Base-by-base conservation (phyloP, 1,284 basidiomycete species). In the Cryptococcus neoformans region DNA sequence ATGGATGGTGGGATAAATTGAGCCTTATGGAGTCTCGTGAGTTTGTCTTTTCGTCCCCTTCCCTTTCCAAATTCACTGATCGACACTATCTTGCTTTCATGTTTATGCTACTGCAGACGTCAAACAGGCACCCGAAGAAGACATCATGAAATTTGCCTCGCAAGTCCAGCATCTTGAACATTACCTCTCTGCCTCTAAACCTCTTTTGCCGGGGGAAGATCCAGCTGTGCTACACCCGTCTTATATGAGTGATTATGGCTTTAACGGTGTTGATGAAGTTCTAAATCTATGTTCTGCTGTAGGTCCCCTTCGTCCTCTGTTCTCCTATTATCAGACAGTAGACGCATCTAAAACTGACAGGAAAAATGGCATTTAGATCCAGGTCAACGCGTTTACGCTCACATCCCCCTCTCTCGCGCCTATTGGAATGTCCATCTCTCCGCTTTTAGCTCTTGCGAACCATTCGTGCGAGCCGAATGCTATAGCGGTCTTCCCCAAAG, bases 381-480 rank as follows among this genome's bases (percentile, higher is more conserved):
- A 84, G 7, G 88, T 89, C 4, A 98, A 97, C 72, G 87, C 92
- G 0, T 90, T 96, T 71, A 88, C 92, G 0, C 80, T 95, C 10
- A 86, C 90, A 0, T 84, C 87, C 0, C 85, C 88, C 0, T 81
- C 87, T 3, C 78, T 95, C 8, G 82, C 84, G 1, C 87, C 90
- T 0, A 81, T 97, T 45, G 94, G 94, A 12, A 85, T 87, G 1
- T 84, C 86, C 36, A 81, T 94, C 34, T 88, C 89, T 0, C 91
- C 92, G 0, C 65, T 84, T 0, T 80, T 87, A 9, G 92, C 93
- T 0, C 81, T 97, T 37, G 82, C 89, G 63, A 98, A 97, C 67
- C 94, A 98, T 70, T 90, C 91, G 0, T 98, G 94, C 69, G 82
- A 84, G 28, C 93, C 94, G 0, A 95, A 96, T 64, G 90, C 88